Evolutionary conservation across 2,329 filamentous ascomycete genomes (phyloP).

Genomic region (Cadophora luteo-olivacea): DNA sequence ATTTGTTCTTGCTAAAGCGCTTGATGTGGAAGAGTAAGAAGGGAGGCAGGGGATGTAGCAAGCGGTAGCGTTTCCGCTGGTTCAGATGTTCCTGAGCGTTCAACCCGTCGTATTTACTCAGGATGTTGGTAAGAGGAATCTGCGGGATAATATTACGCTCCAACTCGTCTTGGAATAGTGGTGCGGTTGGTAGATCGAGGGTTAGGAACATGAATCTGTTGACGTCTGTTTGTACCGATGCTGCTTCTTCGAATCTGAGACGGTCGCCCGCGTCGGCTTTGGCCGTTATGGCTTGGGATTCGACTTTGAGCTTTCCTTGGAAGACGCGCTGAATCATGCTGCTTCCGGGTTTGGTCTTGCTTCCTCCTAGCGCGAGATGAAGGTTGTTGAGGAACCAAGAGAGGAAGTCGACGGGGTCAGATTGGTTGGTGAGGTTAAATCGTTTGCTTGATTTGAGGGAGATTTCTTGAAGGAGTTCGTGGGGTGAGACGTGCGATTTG

Average conservation of each 20-base stretch:
- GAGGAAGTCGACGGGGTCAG: conserved; percentile 94
- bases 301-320: conserved; percentile 89
- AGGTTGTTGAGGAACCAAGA: conserved; percentile 98
- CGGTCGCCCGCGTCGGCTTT: conserved; percentile 87
- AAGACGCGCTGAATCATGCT: conserved; percentile 93
- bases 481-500: conserved; percentile 94
- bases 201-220: conserved; percentile 91
- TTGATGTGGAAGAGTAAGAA: conserved; percentile 96
- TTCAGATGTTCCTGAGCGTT: conserved; percentile 87
- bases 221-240: conserved; percentile 76
- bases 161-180: conserved; percentile 93
- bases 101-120: conserved; percentile 92
- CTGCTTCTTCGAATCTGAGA: conserved; percentile 90
- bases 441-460: conserved; percentile 88
- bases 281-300: conserved; percentile 92
- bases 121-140: conserved; percentile 80
- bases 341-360: conserved; percentile 81
- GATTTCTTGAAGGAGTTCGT: conserved; percentile 95
- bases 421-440: conserved; percentile 88
- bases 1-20: conserved; percentile 96
- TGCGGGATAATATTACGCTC: conserved; percentile 97
- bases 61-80: conserved; percentile 85
- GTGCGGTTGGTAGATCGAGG: conserved; percentile 87
- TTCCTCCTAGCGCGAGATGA: conserved; percentile 89
- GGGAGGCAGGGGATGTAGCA: conserved; percentile 89